Evolutionary conservation across 2,329 filamentous ascomycete species (phyloP), one percentile per base, ranked within the genome.

Genomic region (Phialemoniopsis sp.): DNA sequence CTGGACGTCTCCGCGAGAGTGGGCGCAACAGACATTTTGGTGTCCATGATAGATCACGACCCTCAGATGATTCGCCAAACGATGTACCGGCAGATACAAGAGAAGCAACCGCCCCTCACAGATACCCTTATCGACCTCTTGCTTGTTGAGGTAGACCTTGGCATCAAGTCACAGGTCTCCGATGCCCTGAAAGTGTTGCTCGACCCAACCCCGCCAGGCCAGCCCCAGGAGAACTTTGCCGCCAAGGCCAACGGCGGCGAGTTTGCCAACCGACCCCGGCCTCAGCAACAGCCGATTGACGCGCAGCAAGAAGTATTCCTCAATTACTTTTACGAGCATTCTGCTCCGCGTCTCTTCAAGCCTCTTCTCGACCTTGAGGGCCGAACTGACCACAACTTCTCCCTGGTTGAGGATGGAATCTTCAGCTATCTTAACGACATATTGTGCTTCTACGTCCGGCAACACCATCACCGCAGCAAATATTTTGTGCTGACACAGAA

Each of bases 41-140:
- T 96, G 8, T 88, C 89, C 5, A 82, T 97, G 63, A 93, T 98
- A 51, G 93, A 98, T 53, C 90, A 97, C 56, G 93, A 98, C 53
- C 86, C 91, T 3, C 80, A 89, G 51, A 89, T 96, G 85, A 91
- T 98, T 57, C 85, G 93, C 36, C 82, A 85, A 49, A 94, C 91
- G 39, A 90, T 97, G 52, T 91, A 95, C 60, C 88, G 89, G 46
- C 89, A 95, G 49, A 85, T 96, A 46, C 84, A 85, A 48, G 89
- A 96, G 48, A 90, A 90, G 57, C 82, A 87, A 50, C 80, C 83
- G 3, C 88, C 89, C 5, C 66, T 98, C 39, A 96, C 89, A 2
- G 93, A 97, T 57, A 94, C 88, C 0, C 68, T 98, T 31, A 95
- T 97, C 42, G 91, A 96, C 51, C 73, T 98, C 32, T 76, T 98